Conservation (phyloP, 2,329 filamentous ascomycete genomes). For the Xylariaceae sp. region DNA sequence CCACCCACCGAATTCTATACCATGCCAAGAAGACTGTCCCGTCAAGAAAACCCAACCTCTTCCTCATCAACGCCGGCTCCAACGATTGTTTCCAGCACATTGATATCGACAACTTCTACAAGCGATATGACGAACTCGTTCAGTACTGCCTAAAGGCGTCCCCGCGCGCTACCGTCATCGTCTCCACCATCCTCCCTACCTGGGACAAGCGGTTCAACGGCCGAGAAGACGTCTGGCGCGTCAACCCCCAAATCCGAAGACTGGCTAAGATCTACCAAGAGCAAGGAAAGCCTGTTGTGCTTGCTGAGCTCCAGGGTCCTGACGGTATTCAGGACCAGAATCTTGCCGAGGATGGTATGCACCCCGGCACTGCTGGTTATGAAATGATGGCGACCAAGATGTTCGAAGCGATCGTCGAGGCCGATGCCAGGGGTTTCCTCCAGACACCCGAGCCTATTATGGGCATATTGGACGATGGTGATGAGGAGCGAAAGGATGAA, state of each 20-base stretch:
- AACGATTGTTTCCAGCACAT: constrained; percentile 34
- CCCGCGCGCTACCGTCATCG: constrained; percentile 30
- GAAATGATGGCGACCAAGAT: constrained; percentile 34
- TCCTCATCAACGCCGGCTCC: constrained; percentile 35
- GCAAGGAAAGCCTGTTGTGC: constrained; percentile 29
- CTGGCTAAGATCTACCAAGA: constrained; percentile 30
- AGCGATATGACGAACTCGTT: constrained; percentile 31
- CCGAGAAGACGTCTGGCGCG: constrained; percentile 30
- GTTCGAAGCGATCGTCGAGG: constrained; percentile 32
- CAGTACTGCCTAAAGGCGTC: constrained; percentile 31
- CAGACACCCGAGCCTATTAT: constrained; percentile 28
- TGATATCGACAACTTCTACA: constrained; percentile 32
- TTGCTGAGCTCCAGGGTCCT: constrained; percentile 33
- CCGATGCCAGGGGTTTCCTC: constrained; percentile 30
- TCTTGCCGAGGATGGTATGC: constrained; percentile 30
- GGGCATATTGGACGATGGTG: constrained; percentile 31
- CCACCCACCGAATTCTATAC: constrained; percentile 29
- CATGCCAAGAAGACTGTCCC: constrained; percentile 30
- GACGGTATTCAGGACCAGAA: constrained; percentile 31
- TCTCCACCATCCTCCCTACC: constrained; percentile 31
- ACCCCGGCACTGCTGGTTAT: constrained; percentile 31
- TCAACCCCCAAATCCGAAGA: constrained; percentile 32
- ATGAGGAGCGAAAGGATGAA: constrained; percentile 30
- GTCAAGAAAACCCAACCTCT: constrained; percentile 31
- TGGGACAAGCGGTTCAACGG: constrained; percentile 32